These are phyloP conservation scores for Cutaneotrichosporon sp. DNA, from an alignment of 1,284 basidiomycete genomes.

Conservation along the genomic window DNA sequence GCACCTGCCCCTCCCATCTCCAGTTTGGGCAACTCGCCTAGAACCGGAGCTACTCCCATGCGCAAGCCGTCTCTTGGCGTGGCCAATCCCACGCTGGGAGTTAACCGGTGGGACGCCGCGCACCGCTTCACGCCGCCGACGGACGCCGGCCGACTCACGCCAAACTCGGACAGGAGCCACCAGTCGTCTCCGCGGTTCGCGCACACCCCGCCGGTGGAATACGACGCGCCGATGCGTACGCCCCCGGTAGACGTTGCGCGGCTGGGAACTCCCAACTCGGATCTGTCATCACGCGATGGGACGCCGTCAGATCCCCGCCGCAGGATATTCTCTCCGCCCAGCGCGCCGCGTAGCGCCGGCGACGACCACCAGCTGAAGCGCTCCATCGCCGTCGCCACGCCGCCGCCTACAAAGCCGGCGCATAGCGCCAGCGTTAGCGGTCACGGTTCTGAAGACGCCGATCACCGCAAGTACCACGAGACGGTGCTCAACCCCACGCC, in stretches of 20 bases:
- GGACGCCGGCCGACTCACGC: not conserved
- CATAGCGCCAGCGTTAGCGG: too few species aligned
- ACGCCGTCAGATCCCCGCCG: not conserved
- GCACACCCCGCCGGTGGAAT: too few species aligned
- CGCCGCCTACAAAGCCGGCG: too few species aligned
- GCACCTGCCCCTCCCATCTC: too few species aligned
- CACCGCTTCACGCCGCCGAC: not conserved
- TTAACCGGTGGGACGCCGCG: too few species aligned
- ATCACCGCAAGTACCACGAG: not conserved
- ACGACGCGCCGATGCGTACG: not conserved
- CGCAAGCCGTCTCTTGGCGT: too few species aligned
- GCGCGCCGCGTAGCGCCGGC: not conserved
- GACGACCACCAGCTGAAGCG: not conserved
- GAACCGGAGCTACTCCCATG: too few species aligned
- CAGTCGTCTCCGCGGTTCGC: not conserved
- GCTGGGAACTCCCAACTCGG: not conserved
- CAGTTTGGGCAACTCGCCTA: too few species aligned
- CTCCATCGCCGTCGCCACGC: too few species aligned
- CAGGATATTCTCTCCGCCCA: not conserved
- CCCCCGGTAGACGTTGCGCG: not conserved
- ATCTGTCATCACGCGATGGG: not conserved
- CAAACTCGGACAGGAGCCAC: not conserved
- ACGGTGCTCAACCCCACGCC: not conserved
- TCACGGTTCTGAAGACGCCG: too few species aligned
- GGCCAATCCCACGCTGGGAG: too few species aligned